Evolutionary conservation across 805 yeast genomes (phyloP).

Genomic region (Starmerella riodocensis): DNA sequence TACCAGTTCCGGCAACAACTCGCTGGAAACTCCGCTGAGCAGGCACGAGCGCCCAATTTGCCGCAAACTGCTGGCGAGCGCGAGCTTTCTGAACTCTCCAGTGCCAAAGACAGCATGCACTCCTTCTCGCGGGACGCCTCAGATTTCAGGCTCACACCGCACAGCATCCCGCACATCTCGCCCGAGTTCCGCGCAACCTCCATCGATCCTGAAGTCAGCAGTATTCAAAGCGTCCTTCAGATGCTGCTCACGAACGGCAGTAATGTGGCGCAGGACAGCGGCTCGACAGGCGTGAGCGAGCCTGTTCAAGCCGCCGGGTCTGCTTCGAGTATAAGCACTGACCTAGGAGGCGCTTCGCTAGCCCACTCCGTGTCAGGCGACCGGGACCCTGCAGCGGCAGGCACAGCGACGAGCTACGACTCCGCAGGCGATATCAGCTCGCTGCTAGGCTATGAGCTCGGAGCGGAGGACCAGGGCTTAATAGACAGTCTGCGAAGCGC

Average conservation of each 20-base stretch:
- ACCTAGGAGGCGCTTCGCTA: too few relatives aligned
- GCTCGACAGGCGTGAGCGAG: not conserved
- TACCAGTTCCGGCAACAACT: too few relatives aligned
- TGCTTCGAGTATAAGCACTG: not conserved
- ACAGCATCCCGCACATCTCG: too few relatives aligned
- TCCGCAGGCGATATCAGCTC: not conserved
- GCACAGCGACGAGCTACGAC: not conserved
- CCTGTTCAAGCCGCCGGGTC: not conserved
- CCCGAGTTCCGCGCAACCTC: not conserved
- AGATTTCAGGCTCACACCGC: too few relatives aligned
- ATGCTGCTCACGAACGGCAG: slow-evolving; percentile 9
- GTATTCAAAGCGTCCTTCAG: slow-evolving; percentile 17
- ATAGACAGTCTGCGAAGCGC: slow-evolving; percentile 12
- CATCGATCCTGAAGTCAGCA: slow-evolving; percentile 18
- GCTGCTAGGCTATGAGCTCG: slow-evolving; percentile 3
- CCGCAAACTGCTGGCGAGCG: too few relatives aligned
- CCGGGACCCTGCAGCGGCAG: too few relatives aligned
- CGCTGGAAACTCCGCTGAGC: too few relatives aligned
- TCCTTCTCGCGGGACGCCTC: too few relatives aligned
- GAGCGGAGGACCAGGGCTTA: slow-evolving; percentile 12
- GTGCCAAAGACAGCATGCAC: too few relatives aligned
- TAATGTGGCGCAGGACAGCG: not conserved
- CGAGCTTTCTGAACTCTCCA: too few relatives aligned
- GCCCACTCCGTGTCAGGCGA: not conserved
- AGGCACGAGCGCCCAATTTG: too few relatives aligned